A percentile compares a stretch with the other conserved stretches of the same genome.
Evolutionary conservation across 2,329 filamentous ascomycete genomes (phyloP).

Genomic region (Rutstroemia sp.): DNA sequence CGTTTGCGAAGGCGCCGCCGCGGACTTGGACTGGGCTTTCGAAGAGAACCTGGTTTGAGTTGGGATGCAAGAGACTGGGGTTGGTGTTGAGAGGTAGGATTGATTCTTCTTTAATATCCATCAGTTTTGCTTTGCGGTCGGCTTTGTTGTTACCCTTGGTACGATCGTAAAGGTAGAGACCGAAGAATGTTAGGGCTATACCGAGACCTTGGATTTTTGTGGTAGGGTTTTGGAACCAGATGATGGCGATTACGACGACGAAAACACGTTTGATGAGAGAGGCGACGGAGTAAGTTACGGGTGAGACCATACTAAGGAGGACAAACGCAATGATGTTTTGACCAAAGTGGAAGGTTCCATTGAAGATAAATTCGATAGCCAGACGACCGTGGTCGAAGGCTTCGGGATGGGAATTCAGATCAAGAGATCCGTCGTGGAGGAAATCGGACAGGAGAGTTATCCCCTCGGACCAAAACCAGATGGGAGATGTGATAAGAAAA

Average conservation of each 20-base stretch:
- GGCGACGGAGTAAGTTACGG: constrained; percentile 94
- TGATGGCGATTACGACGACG: constrained; percentile 86
- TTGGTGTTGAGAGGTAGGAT: constrained; percentile 21
- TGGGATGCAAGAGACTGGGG: constrained; percentile 4
- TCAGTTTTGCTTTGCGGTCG: constrained; percentile 69
- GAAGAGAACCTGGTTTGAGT: not conserved
- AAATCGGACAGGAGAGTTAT: constrained; percentile 71
- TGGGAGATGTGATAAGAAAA: constrained; percentile 77
- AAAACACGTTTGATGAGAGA: constrained; percentile 96
- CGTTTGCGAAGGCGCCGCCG: constrained; percentile 13
- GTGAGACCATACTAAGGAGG: constrained; percentile 84
- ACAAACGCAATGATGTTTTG: constrained; percentile 96
- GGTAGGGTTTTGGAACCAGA: constrained; percentile 93
- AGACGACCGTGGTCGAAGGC: constrained; percentile 69
- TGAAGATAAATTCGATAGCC: constrained; percentile 86
- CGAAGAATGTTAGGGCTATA: constrained; percentile 82
- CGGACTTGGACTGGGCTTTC: constrained; percentile 9
- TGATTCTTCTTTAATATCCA: constrained; percentile 38
- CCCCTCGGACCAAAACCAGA: constrained; percentile 92
- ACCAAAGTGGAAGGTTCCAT: constrained; percentile 91
- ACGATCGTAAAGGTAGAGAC: constrained; percentile 91
- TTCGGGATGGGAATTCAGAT: constrained; percentile 47
- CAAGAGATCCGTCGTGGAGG: constrained; percentile 70
- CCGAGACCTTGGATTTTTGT: constrained; percentile 76
- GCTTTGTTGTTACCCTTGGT: constrained; percentile 83